Conservation (phyloP, 495 filamentous ascomycete species). For the Saxispiralis lemnorum region DNA sequence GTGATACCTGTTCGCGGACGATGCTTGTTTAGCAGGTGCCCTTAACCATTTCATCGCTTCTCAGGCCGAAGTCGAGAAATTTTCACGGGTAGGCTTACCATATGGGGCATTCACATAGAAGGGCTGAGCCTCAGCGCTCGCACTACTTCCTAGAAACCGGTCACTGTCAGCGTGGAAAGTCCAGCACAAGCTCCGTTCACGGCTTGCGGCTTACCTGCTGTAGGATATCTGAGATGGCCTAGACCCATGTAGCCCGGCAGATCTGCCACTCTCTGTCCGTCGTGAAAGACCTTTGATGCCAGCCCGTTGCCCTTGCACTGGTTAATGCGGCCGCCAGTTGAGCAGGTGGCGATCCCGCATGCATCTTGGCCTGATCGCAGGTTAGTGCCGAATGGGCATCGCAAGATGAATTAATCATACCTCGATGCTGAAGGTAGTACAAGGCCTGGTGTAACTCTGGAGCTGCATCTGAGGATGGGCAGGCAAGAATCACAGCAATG, state of each 20-base stretch:
- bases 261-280: slow-evolving; percentile 55
- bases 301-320: slow-evolving; percentile 76
- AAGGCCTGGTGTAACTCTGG: slow-evolving; percentile 77
- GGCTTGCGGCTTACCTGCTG: slow-evolving; percentile 28
- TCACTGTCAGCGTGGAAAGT: background rate
- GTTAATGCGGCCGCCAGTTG: slow-evolving; percentile 59
- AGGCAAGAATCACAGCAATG: slow-evolving; percentile 60
- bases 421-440: slow-evolving; percentile 52
- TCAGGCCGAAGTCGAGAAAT: no score
- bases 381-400: background rate
- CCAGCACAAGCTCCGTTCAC: slow-evolving; percentile 32
- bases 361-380: slow-evolving; percentile 54
- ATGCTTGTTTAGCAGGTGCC: slow-evolving; percentile 15
- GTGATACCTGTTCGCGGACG: slow-evolving; percentile 28
- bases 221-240: slow-evolving; percentile 79
- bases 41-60: no score
- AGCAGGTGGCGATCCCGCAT: slow-evolving; percentile 70
- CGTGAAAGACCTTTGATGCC: slow-evolving; percentile 71
- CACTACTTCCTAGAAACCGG: slow-evolving; percentile 29
- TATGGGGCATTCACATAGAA: slow-evolving; percentile 92
- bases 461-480: slow-evolving; percentile 40
- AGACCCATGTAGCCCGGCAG: slow-evolving; percentile 83
- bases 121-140: slow-evolving; percentile 64
- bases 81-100: background rate
- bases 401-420: no score